Conservation (phyloP, 1,284 basidiomycete genomes). For the Apiotrichum domesticum region DNA sequence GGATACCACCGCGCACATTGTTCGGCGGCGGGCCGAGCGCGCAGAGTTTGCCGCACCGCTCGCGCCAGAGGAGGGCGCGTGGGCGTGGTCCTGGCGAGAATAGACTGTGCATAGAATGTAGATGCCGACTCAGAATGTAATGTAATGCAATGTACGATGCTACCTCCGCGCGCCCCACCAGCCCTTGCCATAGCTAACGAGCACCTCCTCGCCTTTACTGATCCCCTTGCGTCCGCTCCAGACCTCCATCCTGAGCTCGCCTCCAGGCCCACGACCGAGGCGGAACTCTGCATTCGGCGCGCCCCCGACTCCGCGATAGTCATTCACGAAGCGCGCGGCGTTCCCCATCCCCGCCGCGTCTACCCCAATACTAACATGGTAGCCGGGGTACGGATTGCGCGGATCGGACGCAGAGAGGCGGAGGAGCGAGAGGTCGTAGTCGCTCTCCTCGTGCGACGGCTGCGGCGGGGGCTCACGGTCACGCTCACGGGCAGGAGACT, state of each 20-base stretch:
- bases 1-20: too few relatives aligned
- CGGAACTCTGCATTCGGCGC: slow-evolving; percentile 66
- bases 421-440: slow-evolving; percentile 80
- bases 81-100: too few relatives aligned
- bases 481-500: neutral
- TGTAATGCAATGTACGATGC: too few relatives aligned
- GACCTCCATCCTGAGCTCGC: slow-evolving; percentile 69
- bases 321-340: slow-evolving; percentile 79
- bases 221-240: slow-evolving; percentile 56
- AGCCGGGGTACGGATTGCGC: slow-evolving; percentile 26
- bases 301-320: slow-evolving; percentile 66
- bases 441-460: slow-evolving; percentile 40
- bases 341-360: slow-evolving; percentile 74
- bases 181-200: slow-evolving; percentile 88
- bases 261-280: slow-evolving; percentile 54
- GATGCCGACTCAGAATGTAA: too few relatives aligned
- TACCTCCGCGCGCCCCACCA: slow-evolving; percentile 60
- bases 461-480: neutral
- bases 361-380: slow-evolving; percentile 47
- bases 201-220: slow-evolving; percentile 73
- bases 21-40: too few relatives aligned
- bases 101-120: too few relatives aligned
- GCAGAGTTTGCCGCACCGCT: too few relatives aligned
- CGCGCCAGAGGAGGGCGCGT: too few relatives aligned
- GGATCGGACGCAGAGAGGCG: slow-evolving; percentile 44